Conservation (phyloP, 495 filamentous ascomycete genomes). For the Echria macrotheca region DNA sequence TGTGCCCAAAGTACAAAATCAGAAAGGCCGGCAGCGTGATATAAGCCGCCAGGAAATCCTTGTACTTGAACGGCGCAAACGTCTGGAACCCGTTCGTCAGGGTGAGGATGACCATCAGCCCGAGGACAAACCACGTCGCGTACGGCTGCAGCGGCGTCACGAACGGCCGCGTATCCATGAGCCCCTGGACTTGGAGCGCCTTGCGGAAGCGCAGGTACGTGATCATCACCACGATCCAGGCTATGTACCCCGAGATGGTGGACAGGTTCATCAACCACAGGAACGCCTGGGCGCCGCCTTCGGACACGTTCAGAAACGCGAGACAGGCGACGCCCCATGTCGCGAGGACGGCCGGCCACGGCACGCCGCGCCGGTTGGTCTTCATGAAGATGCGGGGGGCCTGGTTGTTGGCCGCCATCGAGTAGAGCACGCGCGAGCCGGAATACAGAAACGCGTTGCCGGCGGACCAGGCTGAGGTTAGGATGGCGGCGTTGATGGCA, state of each 20-base stretch:
- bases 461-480: slow-evolving; percentile 48
- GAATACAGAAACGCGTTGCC: slow-evolving; percentile 80
- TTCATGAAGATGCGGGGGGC: slow-evolving; percentile 54
- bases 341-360: slow-evolving; percentile 55
- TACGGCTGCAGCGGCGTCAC: slow-evolving; percentile 38
- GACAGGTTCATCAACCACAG: slow-evolving; percentile 52
- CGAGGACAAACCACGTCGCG: slow-evolving; percentile 32
- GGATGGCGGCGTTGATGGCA: slow-evolving; percentile 43
- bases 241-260: slow-evolving; percentile 45
- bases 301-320: slow-evolving; percentile 57
- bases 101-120: slow-evolving; percentile 35
- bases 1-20: slow-evolving; percentile 38
- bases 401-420: slow-evolving; percentile 56
- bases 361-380: slow-evolving; percentile 55
- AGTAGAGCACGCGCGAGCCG: slow-evolving; percentile 71
- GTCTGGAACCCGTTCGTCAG: slow-evolving; percentile 46
- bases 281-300: slow-evolving; percentile 53
- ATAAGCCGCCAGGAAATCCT: slow-evolving; percentile 42
- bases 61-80: slow-evolving; percentile 35
- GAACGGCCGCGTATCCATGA: slow-evolving; percentile 43
- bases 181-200: slow-evolving; percentile 33
- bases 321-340: slow-evolving; percentile 50
- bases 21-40: slow-evolving; percentile 44
- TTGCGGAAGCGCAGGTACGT: slow-evolving; percentile 44
- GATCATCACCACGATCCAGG: slow-evolving; percentile 45